Base-by-base conservation (phyloP, 371 early-diverging fungal genomes). In the Lichtheimia corymbifera region DNA sequence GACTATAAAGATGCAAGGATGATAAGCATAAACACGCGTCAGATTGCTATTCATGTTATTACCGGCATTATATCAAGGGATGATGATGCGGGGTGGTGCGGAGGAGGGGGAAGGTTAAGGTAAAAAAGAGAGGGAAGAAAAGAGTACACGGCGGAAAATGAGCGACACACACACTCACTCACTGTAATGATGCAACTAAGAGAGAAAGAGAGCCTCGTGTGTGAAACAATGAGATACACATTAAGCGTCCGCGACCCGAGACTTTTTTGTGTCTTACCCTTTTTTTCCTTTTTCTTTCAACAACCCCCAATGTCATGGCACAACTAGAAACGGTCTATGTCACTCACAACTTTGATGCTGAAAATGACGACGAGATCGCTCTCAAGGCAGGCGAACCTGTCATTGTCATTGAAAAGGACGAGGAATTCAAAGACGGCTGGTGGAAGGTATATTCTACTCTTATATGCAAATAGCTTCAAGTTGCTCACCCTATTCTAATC, bases 371-470 rank as follows among this genome's bases (percentile, higher is more conserved):
- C 67, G 94, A 93, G 63, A 85, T 94, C 45, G 68, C 83, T 27
- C 88, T 94, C 63, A 62, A 70, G 43, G 70, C 77, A 24, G 90
- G 88, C 20, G 92, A 92, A 55, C 82, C 88, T 22, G 83, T 94
- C 14, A 63, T 85, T 20, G 91, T 94, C 3, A 66, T 91, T 17
- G 91, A 91, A 66, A 83, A 82, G 64, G 94, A 93, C 68, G 92
- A 91, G 41, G 75, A 84, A 47, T 92, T 86, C 66, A 76, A 81
- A 20, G 94, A 93, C 71, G 93, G 93, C 28, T 93, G 94, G 94
- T 93, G 91, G 91, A 83, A 87, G 86, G 91, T 88, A 86, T 18
- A 18, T 41, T 49, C 40, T 17, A 35, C 12, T 0, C 14, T 4
- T 20, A 6, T 52, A 15, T 24, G 52, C 20, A 20, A 22, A 22